These are phyloP conservation scores for Rhodotorula kratochvilovae DNA, from an alignment of 768 basidiomycete genomes.

Conservation along the genomic window DNA sequence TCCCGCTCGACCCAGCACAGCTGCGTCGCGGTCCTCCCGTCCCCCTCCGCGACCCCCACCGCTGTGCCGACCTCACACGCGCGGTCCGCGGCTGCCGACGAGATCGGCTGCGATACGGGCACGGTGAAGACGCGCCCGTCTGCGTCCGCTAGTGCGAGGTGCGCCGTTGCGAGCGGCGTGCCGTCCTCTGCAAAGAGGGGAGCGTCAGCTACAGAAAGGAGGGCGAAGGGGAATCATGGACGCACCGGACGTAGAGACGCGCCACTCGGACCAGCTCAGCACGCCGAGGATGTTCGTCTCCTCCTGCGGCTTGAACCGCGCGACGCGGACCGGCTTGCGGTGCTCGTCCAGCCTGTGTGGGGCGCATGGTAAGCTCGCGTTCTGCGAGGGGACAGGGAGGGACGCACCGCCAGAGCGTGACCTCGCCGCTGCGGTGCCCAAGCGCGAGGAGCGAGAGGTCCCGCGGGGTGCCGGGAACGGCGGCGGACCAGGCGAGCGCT, in stretches of 20 bases:
- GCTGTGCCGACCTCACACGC: too few relatives aligned
- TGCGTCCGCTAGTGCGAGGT: conserved; percentile 5
- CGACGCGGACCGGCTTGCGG: not conserved
- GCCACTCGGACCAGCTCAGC: conserved; percentile 10
- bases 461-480: not conserved
- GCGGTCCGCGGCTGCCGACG: not conserved
- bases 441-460: conserved; percentile 21
- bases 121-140: conserved; percentile 12
- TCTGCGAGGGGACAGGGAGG: not conserved
- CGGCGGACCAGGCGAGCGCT: conserved; percentile 19
- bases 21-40: conserved; percentile 16
- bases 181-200: not conserved
- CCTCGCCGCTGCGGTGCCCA: conserved; percentile 20
- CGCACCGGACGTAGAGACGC: not conserved
- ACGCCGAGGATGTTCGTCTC: conserved; percentile 13
- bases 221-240: too few relatives aligned
- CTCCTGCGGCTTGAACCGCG: not conserved
- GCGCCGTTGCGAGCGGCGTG: not conserved
- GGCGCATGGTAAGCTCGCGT: not conserved
- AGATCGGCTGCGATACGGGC: not conserved
- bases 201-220: not conserved
- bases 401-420: conserved; percentile 27
- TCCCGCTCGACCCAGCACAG: conserved; percentile 9
- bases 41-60: not conserved
- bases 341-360: not conserved